Conservation (phyloP, 768 basidiomycete genomes). For the Hericium coralloides region DNA sequence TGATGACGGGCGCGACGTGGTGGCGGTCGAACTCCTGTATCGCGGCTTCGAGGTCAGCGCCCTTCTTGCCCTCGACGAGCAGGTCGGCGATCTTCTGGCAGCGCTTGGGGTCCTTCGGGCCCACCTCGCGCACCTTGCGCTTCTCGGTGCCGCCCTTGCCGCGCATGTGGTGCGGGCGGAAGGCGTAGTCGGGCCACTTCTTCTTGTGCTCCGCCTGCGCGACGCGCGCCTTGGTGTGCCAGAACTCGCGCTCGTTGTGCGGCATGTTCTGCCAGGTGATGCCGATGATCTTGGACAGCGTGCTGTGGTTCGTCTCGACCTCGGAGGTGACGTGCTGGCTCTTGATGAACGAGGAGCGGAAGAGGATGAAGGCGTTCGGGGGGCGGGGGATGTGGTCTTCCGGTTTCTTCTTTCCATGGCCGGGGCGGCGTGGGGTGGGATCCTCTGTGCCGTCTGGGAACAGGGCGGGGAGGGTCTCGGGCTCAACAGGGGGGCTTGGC, state of each 20-base stretch:
- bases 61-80: conserved; percentile 34
- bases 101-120: conserved; percentile 52
- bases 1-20: conserved; percentile 51
- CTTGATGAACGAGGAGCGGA: conserved; percentile 78
- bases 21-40: conserved; percentile 34
- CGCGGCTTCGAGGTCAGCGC: conserved; percentile 26
- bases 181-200: conserved; percentile 69
- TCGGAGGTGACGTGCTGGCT: conserved; percentile 66
- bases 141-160: conserved; percentile 35
- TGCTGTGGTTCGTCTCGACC: conserved; percentile 77
- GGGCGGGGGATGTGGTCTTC: conserved; percentile 76
- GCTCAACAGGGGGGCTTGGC: conserved; percentile 28
- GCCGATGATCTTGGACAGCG: conserved; percentile 78
- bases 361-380: conserved; percentile 82
- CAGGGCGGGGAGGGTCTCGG: conserved; percentile 38
- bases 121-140: conserved; percentile 52
- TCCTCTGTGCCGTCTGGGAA: conserved; percentile 41
- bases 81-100: conserved; percentile 62
- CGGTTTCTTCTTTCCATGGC: conserved; percentile 62
- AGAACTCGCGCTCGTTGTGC: conserved; percentile 64
- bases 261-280: conserved; percentile 76
- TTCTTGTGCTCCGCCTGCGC: conserved; percentile 69
- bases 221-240: conserved; percentile 68
- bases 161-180: conserved; percentile 51
- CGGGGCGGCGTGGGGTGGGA: conserved; percentile 32